Base-by-base conservation (phyloP, 148 eudicot genomes). In the Nepenthes mirabilis region DNA sequence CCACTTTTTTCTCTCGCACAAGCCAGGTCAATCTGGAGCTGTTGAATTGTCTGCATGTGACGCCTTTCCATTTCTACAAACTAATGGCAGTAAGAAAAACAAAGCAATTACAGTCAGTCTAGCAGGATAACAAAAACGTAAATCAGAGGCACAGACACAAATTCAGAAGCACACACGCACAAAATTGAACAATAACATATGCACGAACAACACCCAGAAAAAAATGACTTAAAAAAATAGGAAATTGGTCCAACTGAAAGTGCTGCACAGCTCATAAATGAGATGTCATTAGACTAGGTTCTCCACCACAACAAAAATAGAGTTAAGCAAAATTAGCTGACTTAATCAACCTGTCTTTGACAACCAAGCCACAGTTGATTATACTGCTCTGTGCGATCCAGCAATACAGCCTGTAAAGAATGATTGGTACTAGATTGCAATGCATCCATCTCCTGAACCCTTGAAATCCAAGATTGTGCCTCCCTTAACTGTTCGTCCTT, bases 401-500 rank as follows among this genome's bases (percentile, higher is more conserved):
- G 79, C 65, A 93, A 64, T 80, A 89, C 97, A 75, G 79, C 86
- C 75, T 93, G 97, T 69, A 93, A 69, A 5, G 81, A 61, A 63
- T 71, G 75, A 61, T 70, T 68, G 2, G 86, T 65, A 64, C 66
- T 82, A 68, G 91, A 79, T 60, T 89, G 87, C 76, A 94, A 65
- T 33, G 68, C 89, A 76, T 93, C 98, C 77, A 83, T 82, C 72
- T 94, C 99, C 68, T 86, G 99, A 57, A 74, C 82, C 47, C 90
- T 77, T 36, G 82, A 59, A 55, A 94, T 83, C 99, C 99, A 94
- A 51, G 80, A 65, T 65, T 89, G 97, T 57, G 97, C 90, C 14
- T 94, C 97, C 72, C 93, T 80, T 65, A 88, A 45, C 62, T 89
- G 96, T 32, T 89, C 95, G 70, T 94, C 99, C 79, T 84, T 94